A percentile compares a stretch with the other conserved stretches of the same genome.
Evolutionary conservation across 108 stramenopile genomes (phyloP).

Genomic region (Conticribra guillardii): DNA sequence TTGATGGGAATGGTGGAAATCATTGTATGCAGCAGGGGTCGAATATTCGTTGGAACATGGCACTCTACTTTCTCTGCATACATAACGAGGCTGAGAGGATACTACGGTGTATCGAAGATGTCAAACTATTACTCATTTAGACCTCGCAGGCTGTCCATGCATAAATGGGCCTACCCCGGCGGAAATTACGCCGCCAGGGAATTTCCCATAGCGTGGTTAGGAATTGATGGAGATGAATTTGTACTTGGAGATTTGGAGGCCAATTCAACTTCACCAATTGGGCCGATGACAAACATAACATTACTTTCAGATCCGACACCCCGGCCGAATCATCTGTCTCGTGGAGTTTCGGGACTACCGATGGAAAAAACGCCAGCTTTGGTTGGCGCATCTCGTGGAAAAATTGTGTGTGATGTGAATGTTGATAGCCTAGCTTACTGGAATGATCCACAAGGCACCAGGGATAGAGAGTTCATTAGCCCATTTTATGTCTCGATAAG

Average conservation of each 20-base stretch:
- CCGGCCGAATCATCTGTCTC: constrained; percentile 52
- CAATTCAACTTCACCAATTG: constrained; percentile 40
- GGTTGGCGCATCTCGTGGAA: constrained; percentile 66
- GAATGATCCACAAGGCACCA: constrained; percentile 74
- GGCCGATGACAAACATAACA: constrained; percentile 30
- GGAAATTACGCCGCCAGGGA: constrained; percentile 72
- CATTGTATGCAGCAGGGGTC: constrained; percentile 83
- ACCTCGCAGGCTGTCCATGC: constrained; percentile 51
- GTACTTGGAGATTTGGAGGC: constrained; percentile 41
- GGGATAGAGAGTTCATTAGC: constrained; percentile 60
- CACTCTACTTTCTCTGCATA: constrained; percentile 96
- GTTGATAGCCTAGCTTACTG: constrained; percentile 79
- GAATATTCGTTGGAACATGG: constrained; percentile 91
- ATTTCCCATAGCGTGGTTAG: constrained; percentile 76
- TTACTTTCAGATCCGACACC: constrained; percentile 21
- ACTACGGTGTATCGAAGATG: constrained; percentile 77
- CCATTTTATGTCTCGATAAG: no score
- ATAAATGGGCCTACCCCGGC: constrained; percentile 60
- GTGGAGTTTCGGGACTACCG: constrained; percentile 74
- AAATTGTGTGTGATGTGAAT: constrained; percentile 65
- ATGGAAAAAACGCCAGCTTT: constrained; percentile 79
- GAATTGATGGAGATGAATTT: constrained; percentile 71
- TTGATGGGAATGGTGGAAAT: constrained; percentile 94
- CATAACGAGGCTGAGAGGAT: constrained; percentile 84
- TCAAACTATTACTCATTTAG: constrained; percentile 68